Percentiles rank a stretch among this genome's conserved stretches.
phyloP scores from a whole-genome alignment of 345 rosid species.

The Populus deltoides region DNA sequence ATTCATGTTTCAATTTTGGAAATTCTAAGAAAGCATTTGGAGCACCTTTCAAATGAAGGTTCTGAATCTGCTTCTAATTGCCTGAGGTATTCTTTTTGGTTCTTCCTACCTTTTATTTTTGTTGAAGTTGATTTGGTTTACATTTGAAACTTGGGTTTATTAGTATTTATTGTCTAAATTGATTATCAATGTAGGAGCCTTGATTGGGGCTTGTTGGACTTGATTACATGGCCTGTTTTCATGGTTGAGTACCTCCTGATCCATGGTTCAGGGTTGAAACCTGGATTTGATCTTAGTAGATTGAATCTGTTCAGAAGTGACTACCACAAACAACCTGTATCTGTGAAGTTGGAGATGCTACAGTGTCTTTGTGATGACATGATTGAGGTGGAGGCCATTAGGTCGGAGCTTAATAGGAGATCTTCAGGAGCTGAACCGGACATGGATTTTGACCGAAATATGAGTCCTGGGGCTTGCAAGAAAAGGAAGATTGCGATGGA shows the following conservation, averaged over 20 bases:
- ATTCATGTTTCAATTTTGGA: conserved; percentile 80
- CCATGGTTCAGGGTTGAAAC: conserved; percentile 51
- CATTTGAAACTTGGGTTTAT: conserved; percentile 12
- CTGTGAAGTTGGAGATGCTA: conserved; percentile 69
- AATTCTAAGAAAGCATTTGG: conserved; percentile 71
- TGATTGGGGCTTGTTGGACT: conserved; percentile 78
- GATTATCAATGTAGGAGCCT: conserved; percentile 70
- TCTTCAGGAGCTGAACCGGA: conserved; percentile 62
- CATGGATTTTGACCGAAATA: conserved; percentile 55
- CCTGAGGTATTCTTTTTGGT: conserved; percentile 62
- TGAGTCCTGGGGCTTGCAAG: conserved; percentile 45
- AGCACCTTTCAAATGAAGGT: conserved; percentile 72
- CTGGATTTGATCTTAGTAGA: conserved; percentile 52
- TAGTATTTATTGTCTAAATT: conserved; percentile 20
- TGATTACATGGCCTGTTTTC: conserved; percentile 82
- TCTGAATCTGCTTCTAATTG: conserved; percentile 74
- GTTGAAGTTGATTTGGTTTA: not conserved
- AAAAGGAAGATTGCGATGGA: conserved; percentile 50
- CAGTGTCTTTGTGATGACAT: conserved; percentile 72
- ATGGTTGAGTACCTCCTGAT: conserved; percentile 72
- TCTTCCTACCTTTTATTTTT: not conserved
- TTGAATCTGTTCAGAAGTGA: conserved; percentile 59
- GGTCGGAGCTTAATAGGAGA: conserved; percentile 73
- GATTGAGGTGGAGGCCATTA: conserved; percentile 69
- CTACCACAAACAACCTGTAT: conserved; percentile 64